Evolutionary conservation across 768 basidiomycete species (phyloP), one percentile per base, ranked within the genome.

Genomic region (Amanita rubescens): DNA sequence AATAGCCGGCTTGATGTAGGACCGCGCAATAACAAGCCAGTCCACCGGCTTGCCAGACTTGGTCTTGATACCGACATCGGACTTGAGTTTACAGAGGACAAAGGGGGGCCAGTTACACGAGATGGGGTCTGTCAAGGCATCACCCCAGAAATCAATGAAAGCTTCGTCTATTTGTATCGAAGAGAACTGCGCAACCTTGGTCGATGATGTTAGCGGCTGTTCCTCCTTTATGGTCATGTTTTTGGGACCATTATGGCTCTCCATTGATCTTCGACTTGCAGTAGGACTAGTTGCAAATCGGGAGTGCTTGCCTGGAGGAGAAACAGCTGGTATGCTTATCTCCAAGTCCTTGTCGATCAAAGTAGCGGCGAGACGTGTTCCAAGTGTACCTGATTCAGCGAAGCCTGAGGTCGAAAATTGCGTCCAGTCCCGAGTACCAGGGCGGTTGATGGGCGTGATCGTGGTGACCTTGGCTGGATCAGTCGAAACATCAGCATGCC

Each of bases 141-240:
- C 88, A 48, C 75, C 77, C 87, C 87, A 90, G 63, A 89, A 89
- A 65, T 91, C 88, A 51, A 90, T 68, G 64, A 91, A 90, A 1
- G 87, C 86, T 60, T 90, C 88, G 60, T 91, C 89, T 10, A 91
- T 62, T 55, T 81, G 75, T n/a, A 82, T 67, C 33, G 79, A 58
- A 12, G 73, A 67, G 10, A 84, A 65, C 8, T 67, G 65, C 0
- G 75, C 73, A 19, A 75, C 69, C 56, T 62, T 75, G n/a, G 74
- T 70, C 45, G 38, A 58, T 58, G 30, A 61, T 59, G 22, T 53
- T 51, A 39, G 52, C 53, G n/a, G 52, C 46, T 15, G 49, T 43
- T 22, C 57, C 35, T 30, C 62, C 30, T 53, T 46, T 45, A 6
- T 7, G 11, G 15, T 24, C 7, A 41, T 22, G 30, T 42, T 17